Percentiles rank a stretch among this genome's conserved stretches.
These are phyloP conservation scores for Geotrichum klebahnii DNA, from an alignment of 1,139 yeast species.

Conservation along the genomic window DNA sequence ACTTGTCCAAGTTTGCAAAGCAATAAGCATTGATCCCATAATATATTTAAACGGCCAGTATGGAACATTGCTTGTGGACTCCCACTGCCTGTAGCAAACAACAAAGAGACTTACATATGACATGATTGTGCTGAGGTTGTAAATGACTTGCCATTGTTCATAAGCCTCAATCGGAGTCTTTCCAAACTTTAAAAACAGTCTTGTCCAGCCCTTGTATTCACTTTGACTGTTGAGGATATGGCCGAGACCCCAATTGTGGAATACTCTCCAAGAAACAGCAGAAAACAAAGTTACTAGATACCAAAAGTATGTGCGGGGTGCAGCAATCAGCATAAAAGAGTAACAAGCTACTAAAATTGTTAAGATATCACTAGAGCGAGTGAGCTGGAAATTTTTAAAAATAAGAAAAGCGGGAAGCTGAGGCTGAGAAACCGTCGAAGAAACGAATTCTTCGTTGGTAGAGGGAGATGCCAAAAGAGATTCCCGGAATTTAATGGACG, in stretches of 20 bases:
- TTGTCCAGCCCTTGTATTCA: slow-evolving; percentile 60
- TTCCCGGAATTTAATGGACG: slow-evolving; percentile 16
- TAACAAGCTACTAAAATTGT: slow-evolving; percentile 50
- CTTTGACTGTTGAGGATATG: slow-evolving; percentile 59
- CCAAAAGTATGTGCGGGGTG: slow-evolving; percentile 34
- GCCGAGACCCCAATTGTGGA: slow-evolving; percentile 54
- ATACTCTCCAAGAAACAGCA: slow-evolving; percentile 50
- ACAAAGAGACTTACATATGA: slow-evolving; percentile 43
- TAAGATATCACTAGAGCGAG: slow-evolving; percentile 63
- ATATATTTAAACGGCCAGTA: slow-evolving; percentile 54
- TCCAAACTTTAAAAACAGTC: slow-evolving; percentile 62
- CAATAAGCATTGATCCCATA: slow-evolving; percentile 51
- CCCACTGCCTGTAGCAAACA: slow-evolving; percentile 40
- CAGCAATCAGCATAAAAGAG: slow-evolving; percentile 48
- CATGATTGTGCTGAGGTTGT: slow-evolving; percentile 49
- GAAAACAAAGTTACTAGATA: slow-evolving; percentile 44
- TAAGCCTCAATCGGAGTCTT: slow-evolving; percentile 65
- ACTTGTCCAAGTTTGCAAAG: slow-evolving; percentile 70
- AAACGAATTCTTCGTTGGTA: slow-evolving; percentile 1
- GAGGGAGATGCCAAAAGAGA: slow-evolving; percentile 7
- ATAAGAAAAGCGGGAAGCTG: slow-evolving; percentile 52
- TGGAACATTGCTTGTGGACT: slow-evolving; percentile 35
- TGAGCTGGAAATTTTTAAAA: slow-evolving; percentile 56
- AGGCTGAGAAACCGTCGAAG: slow-evolving; percentile 21
- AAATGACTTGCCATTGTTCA: slow-evolving; percentile 71